phyloP scores from a whole-genome alignment of 1,139 yeast genomes.

The Zygosaccharomyces sapae region DNA sequence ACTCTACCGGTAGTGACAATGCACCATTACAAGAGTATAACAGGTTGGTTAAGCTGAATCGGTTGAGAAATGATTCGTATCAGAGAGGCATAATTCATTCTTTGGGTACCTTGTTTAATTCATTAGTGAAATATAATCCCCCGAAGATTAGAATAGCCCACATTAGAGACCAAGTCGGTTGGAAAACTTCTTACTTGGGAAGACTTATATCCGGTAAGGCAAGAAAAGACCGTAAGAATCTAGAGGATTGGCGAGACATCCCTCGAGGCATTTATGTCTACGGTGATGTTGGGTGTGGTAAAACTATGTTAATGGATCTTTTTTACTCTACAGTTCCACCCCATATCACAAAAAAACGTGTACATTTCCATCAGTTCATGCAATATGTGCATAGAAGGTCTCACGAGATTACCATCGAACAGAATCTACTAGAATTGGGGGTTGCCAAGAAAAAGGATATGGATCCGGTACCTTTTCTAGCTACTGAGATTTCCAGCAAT shows the following conservation, averaged over 20 bases:
- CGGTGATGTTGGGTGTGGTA: conserved; percentile 98
- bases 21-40: conserved; percentile 63
- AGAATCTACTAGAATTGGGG: conserved; percentile 26
- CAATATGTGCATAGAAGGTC: conserved; percentile 85
- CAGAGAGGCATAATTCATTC: conserved; percentile 58
- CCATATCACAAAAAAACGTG: conserved; percentile 69
- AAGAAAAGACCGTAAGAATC: background rate
- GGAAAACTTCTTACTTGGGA: conserved; percentile 41
- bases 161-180: conserved; percentile 44
- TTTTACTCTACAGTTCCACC: conserved; percentile 78
- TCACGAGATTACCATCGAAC: conserved; percentile 52
- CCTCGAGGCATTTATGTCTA: conserved; percentile 85
- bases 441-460: conserved; percentile 51
- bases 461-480: conserved; percentile 81
- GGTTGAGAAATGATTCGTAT: conserved; percentile 59
- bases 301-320: conserved; percentile 96
- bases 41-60: conserved; percentile 47
- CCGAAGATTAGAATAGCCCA: conserved; percentile 51
- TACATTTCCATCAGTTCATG: conserved; percentile 97
- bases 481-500: conserved; percentile 72
- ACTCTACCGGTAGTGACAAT: conserved; percentile 1
- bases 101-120: conserved; percentile 50
- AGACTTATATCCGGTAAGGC: conserved; percentile 13
- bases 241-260: conserved; percentile 28
- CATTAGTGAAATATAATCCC: conserved; percentile 49